Percentiles rank a stretch among this genome's conserved stretches.
phyloP scores from a whole-genome alignment of 495 filamentous ascomycete species.

The Neurospora hispaniola region DNA sequence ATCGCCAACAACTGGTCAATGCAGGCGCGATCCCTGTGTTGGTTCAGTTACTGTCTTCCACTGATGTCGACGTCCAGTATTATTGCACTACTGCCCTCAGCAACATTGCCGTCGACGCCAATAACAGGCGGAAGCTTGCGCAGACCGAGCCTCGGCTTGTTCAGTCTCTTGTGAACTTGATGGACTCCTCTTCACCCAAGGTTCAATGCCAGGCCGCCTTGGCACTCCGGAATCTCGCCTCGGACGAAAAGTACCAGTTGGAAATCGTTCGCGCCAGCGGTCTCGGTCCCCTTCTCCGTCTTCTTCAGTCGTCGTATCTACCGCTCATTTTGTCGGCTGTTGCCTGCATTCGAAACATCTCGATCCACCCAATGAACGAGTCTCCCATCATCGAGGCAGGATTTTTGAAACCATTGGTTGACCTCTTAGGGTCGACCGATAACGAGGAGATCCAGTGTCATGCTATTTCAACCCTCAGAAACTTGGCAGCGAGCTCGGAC shows the following conservation, averaged over 20 bases:
- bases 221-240: slow-evolving; percentile 88
- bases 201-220: slow-evolving; percentile 96
- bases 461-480: slow-evolving; percentile 92
- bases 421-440: slow-evolving; percentile 86
- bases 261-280: slow-evolving; percentile 89
- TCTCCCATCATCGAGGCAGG: slow-evolving; percentile 99
- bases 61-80: slow-evolving; percentile 96
- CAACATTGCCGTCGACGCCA: slow-evolving; percentile 93
- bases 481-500: slow-evolving; percentile 92
- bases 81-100: slow-evolving; percentile 97
- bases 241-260: slow-evolving; percentile 96
- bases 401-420: slow-evolving; percentile 86
- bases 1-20: slow-evolving; percentile 91
- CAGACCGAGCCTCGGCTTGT: slow-evolving; percentile 82
- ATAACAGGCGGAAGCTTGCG: slow-evolving; percentile 81
- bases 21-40: slow-evolving; percentile 94
- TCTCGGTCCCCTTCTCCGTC: slow-evolving; percentile 69
- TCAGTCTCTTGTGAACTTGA: slow-evolving; percentile 85
- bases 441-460: slow-evolving; percentile 99
- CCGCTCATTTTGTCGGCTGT: slow-evolving; percentile 95
- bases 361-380: slow-evolving; percentile 96
- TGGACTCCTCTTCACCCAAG: slow-evolving; percentile 95
- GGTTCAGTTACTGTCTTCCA: slow-evolving; percentile 81
- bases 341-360: slow-evolving; percentile 97
- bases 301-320: slow-evolving; percentile 89